Evolutionary conservation across 345 rosid genomes (phyloP).

Genomic region (Cardiospermum halicacabum): DNA sequence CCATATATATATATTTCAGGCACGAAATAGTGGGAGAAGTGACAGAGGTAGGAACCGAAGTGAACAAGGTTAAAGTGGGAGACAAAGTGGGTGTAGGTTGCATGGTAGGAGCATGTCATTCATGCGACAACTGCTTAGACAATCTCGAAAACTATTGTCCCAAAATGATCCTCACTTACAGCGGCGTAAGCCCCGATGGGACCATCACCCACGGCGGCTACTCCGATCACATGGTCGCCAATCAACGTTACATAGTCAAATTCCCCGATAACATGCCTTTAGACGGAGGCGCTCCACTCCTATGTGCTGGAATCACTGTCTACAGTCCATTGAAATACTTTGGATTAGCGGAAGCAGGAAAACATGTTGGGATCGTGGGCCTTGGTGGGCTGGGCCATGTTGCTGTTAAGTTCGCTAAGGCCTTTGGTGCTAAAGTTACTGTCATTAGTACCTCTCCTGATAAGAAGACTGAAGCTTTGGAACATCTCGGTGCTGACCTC

Average conservation of each 20-base stretch:
- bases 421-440: slow-evolving; percentile 39
- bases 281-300: slow-evolving; percentile 54
- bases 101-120: slow-evolving; percentile 43
- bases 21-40: slow-evolving; percentile 59
- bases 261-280: slow-evolving; percentile 51
- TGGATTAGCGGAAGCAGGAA: slow-evolving; percentile 29
- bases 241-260: slow-evolving; percentile 44
- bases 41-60: slow-evolving; percentile 50
- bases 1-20: slow-evolving; percentile 19
- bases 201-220: slow-evolving; percentile 53
- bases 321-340: slow-evolving; percentile 60
- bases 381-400: slow-evolving; percentile 55
- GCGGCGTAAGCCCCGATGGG: slow-evolving; percentile 33
- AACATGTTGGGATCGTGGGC: slow-evolving; percentile 42
- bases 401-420: slow-evolving; percentile 51
- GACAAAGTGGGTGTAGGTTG: slow-evolving; percentile 59
- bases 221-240: slow-evolving; percentile 46
- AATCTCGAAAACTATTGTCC: slow-evolving; percentile 56
- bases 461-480: slow-evolving; percentile 40
- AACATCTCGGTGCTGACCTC: slow-evolving; percentile 37
- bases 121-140: slow-evolving; percentile 40
- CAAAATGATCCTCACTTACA: slow-evolving; percentile 31
- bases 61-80: slow-evolving; percentile 48
- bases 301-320: slow-evolving; percentile 70
- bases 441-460: slow-evolving; percentile 43